phyloP scores from a whole-genome alignment of 306 rosid species.

The Lathyrus oleraceus region DNA sequence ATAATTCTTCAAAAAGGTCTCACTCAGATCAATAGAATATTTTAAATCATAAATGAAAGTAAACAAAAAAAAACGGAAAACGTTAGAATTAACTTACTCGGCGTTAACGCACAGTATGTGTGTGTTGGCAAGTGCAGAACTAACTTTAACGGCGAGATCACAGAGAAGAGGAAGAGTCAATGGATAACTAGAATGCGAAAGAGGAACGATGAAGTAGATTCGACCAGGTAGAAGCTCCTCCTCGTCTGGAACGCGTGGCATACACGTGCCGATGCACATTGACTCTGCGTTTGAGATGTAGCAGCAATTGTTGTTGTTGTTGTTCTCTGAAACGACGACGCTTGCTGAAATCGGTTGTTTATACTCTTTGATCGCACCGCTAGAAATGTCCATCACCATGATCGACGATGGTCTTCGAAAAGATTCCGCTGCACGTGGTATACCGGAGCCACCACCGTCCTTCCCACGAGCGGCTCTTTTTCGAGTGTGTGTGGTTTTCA shows the following conservation, averaged over 20 bases:
- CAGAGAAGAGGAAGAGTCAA: slow-evolving; percentile 66
- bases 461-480: neutral
- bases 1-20: neutral
- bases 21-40: neutral
- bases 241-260: slow-evolving; percentile 52
- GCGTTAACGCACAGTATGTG: neutral
- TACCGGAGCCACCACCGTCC: neutral
- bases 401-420: slow-evolving; percentile 46
- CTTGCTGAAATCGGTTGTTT: slow-evolving; percentile 50
- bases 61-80: neutral
- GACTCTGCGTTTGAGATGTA: slow-evolving; percentile 70
- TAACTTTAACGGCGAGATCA: slow-evolving; percentile 62
- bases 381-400: slow-evolving; percentile 52
- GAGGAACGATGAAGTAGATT: slow-evolving; percentile 72
- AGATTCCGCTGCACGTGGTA: slow-evolving; percentile 27
- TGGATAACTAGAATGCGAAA: slow-evolving; percentile 40
- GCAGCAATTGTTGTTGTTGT: slow-evolving; percentile 32
- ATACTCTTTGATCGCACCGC: slow-evolving; percentile 48
- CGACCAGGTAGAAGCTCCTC: slow-evolving; percentile 62
- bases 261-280: slow-evolving; percentile 56
- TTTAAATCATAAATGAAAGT: neutral
- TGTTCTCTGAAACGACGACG: slow-evolving; percentile 38
- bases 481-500: neutral
- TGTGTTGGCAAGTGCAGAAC: slow-evolving; percentile 38
- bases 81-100: neutral